phyloP scores from a whole-genome alignment of 169 alveolate species.

The Neospora caninum region DNA sequence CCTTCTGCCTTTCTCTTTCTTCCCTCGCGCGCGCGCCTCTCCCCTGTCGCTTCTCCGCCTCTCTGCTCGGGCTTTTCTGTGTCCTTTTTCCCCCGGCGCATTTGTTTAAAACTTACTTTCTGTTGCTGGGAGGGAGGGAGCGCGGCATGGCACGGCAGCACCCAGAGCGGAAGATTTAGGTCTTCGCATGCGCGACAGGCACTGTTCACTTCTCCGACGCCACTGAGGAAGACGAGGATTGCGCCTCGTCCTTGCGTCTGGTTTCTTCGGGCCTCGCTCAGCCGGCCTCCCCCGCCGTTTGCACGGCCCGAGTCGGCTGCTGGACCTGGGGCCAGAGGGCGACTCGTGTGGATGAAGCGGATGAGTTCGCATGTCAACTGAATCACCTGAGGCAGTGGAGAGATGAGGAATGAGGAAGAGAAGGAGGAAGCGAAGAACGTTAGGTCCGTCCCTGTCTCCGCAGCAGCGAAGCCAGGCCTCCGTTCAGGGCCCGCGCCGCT shows the following conservation, averaged over 20 bases:
- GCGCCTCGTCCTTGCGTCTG: not conserved
- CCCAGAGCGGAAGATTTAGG: constrained; percentile 83
- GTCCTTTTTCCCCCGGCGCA: constrained; percentile 65
- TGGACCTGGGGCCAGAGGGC: not conserved
- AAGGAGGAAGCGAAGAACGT: not conserved
- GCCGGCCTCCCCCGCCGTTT: not conserved
- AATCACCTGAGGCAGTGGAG: not conserved
- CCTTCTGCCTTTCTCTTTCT: not conserved
- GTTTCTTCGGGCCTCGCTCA: not conserved
- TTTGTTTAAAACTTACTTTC: constrained; percentile 84
- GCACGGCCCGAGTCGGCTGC: not conserved
- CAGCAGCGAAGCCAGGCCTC: not conserved
- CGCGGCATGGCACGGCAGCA: constrained; percentile 94
- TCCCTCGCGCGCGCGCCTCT: not conserved
- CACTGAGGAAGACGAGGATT: constrained; percentile 93
- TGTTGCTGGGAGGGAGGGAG: constrained; percentile 95
- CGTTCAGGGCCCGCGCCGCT: constrained; percentile 72
- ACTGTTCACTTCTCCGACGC: constrained; percentile 91
- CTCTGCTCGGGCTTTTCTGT: not conserved
- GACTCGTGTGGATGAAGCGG: not conserved
- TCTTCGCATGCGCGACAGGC: constrained; percentile 77
- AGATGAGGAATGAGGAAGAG: not conserved
- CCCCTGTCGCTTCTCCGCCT: not conserved
- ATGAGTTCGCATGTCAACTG: not conserved
- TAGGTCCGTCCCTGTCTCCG: not conserved